Evolutionary conservation across 2,329 filamentous ascomycete genomes (phyloP).

Genomic region (Penicillium sp.): DNA sequence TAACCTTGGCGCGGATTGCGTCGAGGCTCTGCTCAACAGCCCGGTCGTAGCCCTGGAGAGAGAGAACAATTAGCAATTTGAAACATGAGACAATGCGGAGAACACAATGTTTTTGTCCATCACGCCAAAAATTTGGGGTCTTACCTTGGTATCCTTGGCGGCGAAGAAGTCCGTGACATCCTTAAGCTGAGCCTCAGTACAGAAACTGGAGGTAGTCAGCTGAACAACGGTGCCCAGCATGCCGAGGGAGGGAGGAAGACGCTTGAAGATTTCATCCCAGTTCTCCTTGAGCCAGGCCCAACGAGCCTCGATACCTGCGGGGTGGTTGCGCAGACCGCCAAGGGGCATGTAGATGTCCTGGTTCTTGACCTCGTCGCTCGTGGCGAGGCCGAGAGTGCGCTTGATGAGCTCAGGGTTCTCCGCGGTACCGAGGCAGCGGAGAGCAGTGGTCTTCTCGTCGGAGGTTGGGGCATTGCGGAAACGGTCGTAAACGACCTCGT

Average conservation of each 20-base stretch:
- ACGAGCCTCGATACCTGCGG: conserved; percentile 73
- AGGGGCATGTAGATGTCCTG: conserved; percentile 93
- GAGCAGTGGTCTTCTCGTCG: conserved; percentile 87
- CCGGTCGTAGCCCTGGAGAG: conserved; percentile 68
- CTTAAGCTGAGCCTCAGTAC: conserved; percentile 69
- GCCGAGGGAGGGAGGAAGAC: conserved; percentile 78
- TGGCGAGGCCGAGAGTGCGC: conserved; percentile 71
- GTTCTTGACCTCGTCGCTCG: conserved; percentile 81
- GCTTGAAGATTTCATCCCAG: conserved; percentile 80
- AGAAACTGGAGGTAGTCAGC: conserved; percentile 79
- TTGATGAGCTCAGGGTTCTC: conserved; percentile 76
- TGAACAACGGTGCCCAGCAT: conserved; percentile 83
- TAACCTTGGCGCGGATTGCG: conserved; percentile 76
- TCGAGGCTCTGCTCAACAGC: conserved; percentile 88
- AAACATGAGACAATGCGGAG: background rate
- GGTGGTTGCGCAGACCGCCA: conserved; percentile 71
- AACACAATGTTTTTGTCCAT: background rate
- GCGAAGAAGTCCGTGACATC: conserved; percentile 79
- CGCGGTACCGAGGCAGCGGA: conserved; percentile 77
- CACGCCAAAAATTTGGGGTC: conserved; percentile 6
- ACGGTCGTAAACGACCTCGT: conserved; percentile 71
- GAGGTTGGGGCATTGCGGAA: conserved; percentile 72
- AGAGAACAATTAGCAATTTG: conserved; percentile 11
- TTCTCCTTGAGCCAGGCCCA: conserved; percentile 82
- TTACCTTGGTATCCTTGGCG: conserved; percentile 72